Base-by-base conservation (phyloP, 306 rosid genomes). In the Fagus crenata region DNA sequence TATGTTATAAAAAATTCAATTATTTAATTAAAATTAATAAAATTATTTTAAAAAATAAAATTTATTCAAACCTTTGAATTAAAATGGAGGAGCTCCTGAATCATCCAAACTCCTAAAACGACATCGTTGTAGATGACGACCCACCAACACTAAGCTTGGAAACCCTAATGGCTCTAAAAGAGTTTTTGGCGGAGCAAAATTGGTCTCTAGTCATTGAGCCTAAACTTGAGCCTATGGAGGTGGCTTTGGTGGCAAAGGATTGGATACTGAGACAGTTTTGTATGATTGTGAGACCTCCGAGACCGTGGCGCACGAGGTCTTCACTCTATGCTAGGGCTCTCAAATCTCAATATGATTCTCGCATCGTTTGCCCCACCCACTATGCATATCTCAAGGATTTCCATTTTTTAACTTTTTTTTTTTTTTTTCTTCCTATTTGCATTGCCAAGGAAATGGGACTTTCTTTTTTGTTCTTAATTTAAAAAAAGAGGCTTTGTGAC, bases 241-340 rank as follows among this genome's bases (percentile, higher is more conserved):
- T 91, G 72, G 71, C 89, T 64, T 84, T 94, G 60, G 86, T 94
- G n/a, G 64, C 98, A 14, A 97, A 94, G 84, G 95, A 94, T 84
- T 94, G 98, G 98, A 86, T 90, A 73, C 70, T 94, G 67, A 94
- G 97, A 82, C 98, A 94, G 84, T 94, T 94, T 86, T 94, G 98
- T 94, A 94, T 79, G 90, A 82, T 75, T 70, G 86, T 1, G 86
- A 83, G 49, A 94, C 98, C 5, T 96, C 98, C 22, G 89, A 72
- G 75, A 89, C 95, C 5, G 80, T 94, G 53, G 92, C 96, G 2
- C 78, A 81, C 58, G 97, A 94, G 77, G 92, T 92, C 43, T 80
- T 88, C 71, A 42, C 78, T 54, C 93, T 94, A 81, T 87, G 85
- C 78, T 28, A 78, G 61, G 84, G 73, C 46, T 69, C 51, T 46